Percentiles rank a stretch among this genome's conserved stretches.
Conservation (phyloP, 805 yeast species). For the Maudiozyma barnettii region DNA sequence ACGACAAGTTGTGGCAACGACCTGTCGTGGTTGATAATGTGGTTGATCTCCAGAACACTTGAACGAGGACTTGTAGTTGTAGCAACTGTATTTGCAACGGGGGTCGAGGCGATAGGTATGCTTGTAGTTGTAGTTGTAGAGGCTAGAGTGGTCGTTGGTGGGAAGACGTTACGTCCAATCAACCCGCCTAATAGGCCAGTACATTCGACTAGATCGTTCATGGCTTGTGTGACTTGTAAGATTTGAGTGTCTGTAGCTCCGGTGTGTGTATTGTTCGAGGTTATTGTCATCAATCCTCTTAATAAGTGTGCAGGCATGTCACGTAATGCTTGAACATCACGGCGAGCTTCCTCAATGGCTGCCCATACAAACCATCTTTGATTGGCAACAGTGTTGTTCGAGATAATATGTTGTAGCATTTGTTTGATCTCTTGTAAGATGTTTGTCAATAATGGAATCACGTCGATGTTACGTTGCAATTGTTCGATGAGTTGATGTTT, state of each 20-base stretch:
- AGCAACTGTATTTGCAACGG: not conserved
- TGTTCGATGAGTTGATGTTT: not conserved
- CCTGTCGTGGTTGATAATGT: not conserved
- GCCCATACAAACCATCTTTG: not conserved
- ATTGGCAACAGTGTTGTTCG: not conserved
- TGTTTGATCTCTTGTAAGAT: not conserved
- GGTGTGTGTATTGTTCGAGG: not conserved
- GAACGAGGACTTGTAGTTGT: not conserved
- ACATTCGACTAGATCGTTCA: slow-evolving; percentile 24
- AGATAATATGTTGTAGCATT: not conserved
- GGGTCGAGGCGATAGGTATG: not conserved
- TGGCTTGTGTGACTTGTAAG: slow-evolving; percentile 6
- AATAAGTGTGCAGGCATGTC: not conserved
- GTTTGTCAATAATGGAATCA: not conserved
- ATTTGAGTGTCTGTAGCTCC: not conserved
- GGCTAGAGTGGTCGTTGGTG: too few species aligned
- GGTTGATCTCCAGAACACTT: not conserved
- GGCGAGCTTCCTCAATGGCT: not conserved
- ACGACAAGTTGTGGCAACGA: not conserved
- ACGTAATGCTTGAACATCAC: not conserved
- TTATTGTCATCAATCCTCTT: not conserved
- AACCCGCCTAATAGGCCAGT: slow-evolving; percentile 14
- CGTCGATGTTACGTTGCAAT: not conserved
- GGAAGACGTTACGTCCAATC: not conserved
- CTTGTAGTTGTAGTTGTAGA: too few species aligned